Base-by-base conservation (phyloP, 106 monocot species). In the Allium fistulosum region DNA sequence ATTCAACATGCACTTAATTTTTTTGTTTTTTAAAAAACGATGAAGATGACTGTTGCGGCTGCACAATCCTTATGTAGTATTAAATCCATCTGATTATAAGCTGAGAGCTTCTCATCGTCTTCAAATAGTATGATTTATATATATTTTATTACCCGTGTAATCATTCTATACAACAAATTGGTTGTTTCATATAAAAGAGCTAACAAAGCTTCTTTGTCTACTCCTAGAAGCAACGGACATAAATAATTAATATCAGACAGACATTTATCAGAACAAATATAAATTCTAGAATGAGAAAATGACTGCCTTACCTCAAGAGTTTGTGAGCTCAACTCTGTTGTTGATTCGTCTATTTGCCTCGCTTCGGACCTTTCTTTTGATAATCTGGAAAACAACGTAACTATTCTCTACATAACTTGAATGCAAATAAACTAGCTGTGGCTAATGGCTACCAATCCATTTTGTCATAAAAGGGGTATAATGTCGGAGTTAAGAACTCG, bases 341-440 rank as follows among this genome's bases (percentile, higher is more conserved):
- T 11, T 11, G 59, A 37, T 37, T 37, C 52, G 8, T 83, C 78
- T 37, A 63, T 59, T 10, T 70, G 72, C 74, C 82, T 85, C 50
- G 85, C 81, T 77, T 92, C 91, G 48, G 88, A 92, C 46, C 87
- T 92, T 74, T 82, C 91, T 64, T 92, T 92, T 22, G 84, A 92
- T 37, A 79, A 84, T 65, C 91, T 91, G 78, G 28, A 75, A 57
- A 1, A 11, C 57, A 67, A 75, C 8, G 2, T 50, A 48, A 7
- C 51, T 16, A 13, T 55, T 1, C 7, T 7, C 16, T 14, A 48
- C 10, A 28, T 53, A 12, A 53, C 0, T 9, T 53, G 12, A 15
- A 18, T 7, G 4, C 3, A 11, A 57, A 58, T n/a, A n/a, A 58
- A 58, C 13, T 13, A 13, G 58, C 58, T n/a, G 1, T 58, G 58